These are phyloP conservation scores for Hirschfeldia incana DNA, from an alignment of 345 rosid genomes.

Conservation along the genomic window DNA sequence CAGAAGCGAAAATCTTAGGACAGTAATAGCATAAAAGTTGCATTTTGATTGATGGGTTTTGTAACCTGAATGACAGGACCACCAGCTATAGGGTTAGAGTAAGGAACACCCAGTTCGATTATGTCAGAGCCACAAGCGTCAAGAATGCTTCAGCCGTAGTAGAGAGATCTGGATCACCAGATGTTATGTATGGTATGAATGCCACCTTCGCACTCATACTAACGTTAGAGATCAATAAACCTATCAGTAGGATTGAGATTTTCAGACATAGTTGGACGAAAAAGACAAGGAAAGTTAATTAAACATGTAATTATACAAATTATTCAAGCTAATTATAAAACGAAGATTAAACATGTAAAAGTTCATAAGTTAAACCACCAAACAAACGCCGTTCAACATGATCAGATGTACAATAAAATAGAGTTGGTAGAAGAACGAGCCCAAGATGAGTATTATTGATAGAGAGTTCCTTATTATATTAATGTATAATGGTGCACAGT, in stretches of 20 bases:
- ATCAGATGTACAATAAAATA: slow-evolving; percentile 22
- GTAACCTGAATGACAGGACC: slow-evolving; percentile 92
- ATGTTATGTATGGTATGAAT: slow-evolving; percentile 85
- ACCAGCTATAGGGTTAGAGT: slow-evolving; percentile 92
- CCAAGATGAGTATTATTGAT: slow-evolving; percentile 2
- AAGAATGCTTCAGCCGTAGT: slow-evolving; percentile 81
- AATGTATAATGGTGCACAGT: slow-evolving; percentile 31
- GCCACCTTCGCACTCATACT: slow-evolving; percentile 61
- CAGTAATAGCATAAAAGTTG: slow-evolving; percentile 1
- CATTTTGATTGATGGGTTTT: background rate
- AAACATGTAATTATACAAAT: too few species aligned
- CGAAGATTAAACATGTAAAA: too few species aligned
- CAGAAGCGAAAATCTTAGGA: slow-evolving; percentile 6
- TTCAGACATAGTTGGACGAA: background rate
- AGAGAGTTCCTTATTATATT: background rate
- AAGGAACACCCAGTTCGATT: slow-evolving; percentile 82
- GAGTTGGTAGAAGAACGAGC: background rate
- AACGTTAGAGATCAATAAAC: background rate
- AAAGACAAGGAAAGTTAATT: background rate
- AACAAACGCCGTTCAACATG: slow-evolving; percentile 18
- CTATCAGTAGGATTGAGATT: too few species aligned
- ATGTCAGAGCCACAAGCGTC: slow-evolving; percentile 82
- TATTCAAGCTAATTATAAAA: too few species aligned
- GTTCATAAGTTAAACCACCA: background rate
- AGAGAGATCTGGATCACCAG: slow-evolving; percentile 96